Conservation (phyloP, 148 eudicot species). For the Polygonum aviculare region DNA sequence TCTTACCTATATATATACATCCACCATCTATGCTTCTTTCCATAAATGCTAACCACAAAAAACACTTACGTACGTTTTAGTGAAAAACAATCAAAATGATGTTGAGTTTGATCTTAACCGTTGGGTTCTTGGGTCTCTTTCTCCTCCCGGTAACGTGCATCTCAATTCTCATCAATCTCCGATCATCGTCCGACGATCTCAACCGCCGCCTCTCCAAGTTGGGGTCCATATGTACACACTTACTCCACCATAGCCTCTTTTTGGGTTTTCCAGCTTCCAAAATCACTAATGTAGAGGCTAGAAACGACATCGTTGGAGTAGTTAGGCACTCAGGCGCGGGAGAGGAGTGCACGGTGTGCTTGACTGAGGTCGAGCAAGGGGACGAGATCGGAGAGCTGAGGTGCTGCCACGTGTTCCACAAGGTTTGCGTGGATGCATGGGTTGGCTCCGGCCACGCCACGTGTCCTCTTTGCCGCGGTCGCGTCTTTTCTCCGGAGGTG, state of each 20-base stretch:
- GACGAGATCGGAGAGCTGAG: conserved; percentile 16
- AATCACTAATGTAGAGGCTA: not conserved
- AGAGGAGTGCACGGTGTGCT: conserved; percentile 20
- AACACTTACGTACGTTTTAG: too few species aligned
- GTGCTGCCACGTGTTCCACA: not conserved
- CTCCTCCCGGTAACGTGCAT: conserved; percentile 1
- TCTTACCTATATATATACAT: too few species aligned
- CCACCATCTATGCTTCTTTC: too few species aligned
- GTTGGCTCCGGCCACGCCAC: not conserved
- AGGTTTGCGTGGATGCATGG: not conserved
- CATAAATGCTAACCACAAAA: not conserved
- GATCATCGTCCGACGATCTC: not conserved
- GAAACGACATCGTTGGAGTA: not conserved
- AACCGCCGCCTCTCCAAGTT: too few species aligned
- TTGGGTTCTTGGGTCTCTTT: not conserved
- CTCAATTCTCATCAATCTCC: not conserved
- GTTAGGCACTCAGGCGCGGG: not conserved
- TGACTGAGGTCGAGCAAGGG: conserved; percentile 16
- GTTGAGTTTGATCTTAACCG: not conserved
- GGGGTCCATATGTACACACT: too few species aligned
- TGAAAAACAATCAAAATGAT: not conserved
- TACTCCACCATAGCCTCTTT: too few species aligned
- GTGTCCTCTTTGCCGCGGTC: not conserved
- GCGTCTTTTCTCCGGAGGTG: not conserved
- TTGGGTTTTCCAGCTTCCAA: too few species aligned